Percentiles rank a stretch among this genome's conserved stretches.
Evolutionary conservation across 345 rosid genomes (phyloP).

Genomic region (Dimocarpus longan): DNA sequence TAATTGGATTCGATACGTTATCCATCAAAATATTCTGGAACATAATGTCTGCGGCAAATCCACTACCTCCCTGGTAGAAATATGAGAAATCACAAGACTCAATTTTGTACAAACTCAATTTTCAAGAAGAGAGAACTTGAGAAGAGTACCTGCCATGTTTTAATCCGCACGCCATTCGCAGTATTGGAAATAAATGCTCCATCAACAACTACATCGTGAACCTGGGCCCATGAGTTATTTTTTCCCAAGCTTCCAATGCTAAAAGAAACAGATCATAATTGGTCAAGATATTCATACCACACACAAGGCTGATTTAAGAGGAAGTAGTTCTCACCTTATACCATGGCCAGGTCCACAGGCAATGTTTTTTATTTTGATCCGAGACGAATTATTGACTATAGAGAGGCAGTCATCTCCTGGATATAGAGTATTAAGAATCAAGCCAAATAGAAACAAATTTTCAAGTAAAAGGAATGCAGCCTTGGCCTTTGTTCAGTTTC

Average conservation of each 20-base stretch:
- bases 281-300: slow-evolving; percentile 1
- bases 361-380: slow-evolving; percentile 59
- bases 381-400: slow-evolving; percentile 76
- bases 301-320: not conserved
- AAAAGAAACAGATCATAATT: slow-evolving; percentile 9
- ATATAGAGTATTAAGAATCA: slow-evolving; percentile 25
- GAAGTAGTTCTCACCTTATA: slow-evolving; percentile 58
- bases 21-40: slow-evolving; percentile 70
- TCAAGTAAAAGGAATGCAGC: not conserved
- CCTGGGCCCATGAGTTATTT: slow-evolving; percentile 54
- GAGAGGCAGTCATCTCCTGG: slow-evolving; percentile 96
- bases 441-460: slow-evolving; percentile 2
- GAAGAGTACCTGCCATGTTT: slow-evolving; percentile 91
- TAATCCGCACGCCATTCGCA: slow-evolving; percentile 81
- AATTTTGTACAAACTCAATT: slow-evolving; percentile 7
- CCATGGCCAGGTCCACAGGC: slow-evolving; percentile 98
- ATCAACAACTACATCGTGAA: slow-evolving; percentile 57
- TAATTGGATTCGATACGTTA: slow-evolving; percentile 82
- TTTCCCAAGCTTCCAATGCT: slow-evolving; percentile 96
- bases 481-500: not conserved
- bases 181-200: slow-evolving; percentile 69
- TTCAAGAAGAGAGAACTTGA: slow-evolving; percentile 8
- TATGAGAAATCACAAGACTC: slow-evolving; percentile 10
- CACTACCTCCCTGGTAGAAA: slow-evolving; percentile 72
- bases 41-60: slow-evolving; percentile 57